Evolutionary conservation across 1,139 yeast genomes (phyloP).

Genomic region (Candida buenavistaensis): DNA sequence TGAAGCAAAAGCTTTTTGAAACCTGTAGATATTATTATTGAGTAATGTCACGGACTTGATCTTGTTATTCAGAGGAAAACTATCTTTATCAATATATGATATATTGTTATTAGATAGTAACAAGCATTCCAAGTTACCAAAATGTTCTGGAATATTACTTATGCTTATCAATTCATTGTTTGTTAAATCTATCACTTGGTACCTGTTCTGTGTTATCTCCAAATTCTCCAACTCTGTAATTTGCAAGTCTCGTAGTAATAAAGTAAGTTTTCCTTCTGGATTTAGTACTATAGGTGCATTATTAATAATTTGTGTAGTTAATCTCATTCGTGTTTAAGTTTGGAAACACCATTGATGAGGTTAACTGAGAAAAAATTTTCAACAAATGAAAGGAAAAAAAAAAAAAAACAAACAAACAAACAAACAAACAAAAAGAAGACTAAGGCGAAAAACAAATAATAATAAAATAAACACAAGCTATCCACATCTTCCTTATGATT

Average conservation of each 20-base stretch:
- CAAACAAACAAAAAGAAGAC: neutral
- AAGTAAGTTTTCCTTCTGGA: conserved; percentile 37
- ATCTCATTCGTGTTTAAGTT: conserved; percentile 26
- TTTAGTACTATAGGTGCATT: conserved; percentile 34
- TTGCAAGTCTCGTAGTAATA: conserved; percentile 35
- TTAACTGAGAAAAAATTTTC: neutral
- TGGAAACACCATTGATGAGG: conserved; percentile 2
- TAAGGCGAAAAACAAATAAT: neutral
- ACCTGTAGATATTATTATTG: conserved; percentile 44
- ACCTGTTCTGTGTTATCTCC: conserved; percentile 31
- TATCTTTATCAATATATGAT: conserved; percentile 18
- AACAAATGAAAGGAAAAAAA: neutral
- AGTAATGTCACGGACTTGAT: conserved; percentile 52
- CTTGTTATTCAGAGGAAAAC: conserved; percentile 22
- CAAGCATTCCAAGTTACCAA: conserved; percentile 47
- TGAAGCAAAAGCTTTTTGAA: conserved; percentile 32
- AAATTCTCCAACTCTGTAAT: conserved; percentile 39
- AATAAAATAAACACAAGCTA: neutral
- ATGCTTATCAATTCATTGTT: conserved; percentile 62
- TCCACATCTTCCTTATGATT: conserved; percentile 23
- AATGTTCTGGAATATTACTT: conserved; percentile 46
- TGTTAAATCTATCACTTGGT: conserved; percentile 63
- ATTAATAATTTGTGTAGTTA: conserved; percentile 34
- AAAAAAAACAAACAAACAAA: conserved; percentile 1
- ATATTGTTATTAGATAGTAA: conserved; percentile 63